phyloP scores from a whole-genome alignment of 2,329 filamentous ascomycete species.

The Rhynchosporium agropyri region DNA sequence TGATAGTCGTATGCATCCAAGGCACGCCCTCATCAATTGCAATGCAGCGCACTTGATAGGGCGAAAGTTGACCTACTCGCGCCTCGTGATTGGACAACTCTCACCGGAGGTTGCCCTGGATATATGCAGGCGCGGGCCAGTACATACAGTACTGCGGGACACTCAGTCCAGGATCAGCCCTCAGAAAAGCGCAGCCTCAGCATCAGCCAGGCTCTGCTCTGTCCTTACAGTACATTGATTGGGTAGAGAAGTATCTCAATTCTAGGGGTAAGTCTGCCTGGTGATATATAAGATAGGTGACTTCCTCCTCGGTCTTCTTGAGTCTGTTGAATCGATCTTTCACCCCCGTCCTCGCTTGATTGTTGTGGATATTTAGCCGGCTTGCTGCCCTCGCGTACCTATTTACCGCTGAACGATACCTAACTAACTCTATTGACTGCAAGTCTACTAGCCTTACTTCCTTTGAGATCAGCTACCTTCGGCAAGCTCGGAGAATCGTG shows the following conservation, averaged over 20 bases:
- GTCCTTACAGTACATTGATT: neutral
- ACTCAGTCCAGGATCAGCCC: neutral
- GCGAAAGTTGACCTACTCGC: neutral
- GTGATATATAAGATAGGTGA: slow-evolving; percentile 8
- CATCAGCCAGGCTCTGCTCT: slow-evolving; percentile 9
- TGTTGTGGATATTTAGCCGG: neutral
- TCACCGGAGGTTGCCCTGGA: neutral
- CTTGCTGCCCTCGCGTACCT: neutral
- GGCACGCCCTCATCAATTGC: neutral
- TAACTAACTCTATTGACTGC: neutral
- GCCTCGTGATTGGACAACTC: slow-evolving; percentile 1
- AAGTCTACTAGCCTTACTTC: neutral
- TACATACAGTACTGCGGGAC: slow-evolving; percentile 2
- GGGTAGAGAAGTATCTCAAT: neutral
- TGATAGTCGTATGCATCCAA: slow-evolving; percentile 5
- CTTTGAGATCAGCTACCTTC: neutral
- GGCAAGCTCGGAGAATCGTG: neutral
- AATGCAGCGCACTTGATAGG: slow-evolving; percentile 6
- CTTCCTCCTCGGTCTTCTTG: slow-evolving; percentile 5
- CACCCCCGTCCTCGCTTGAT: neutral
- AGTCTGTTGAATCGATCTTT: neutral
- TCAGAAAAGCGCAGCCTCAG: slow-evolving; percentile 3
- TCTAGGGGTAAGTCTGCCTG: neutral
- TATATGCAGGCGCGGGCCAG: neutral
- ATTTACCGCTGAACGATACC: neutral